Evolutionary conservation across 2,329 filamentous ascomycete species (phyloP), one percentile per base, ranked within the genome.

Genomic region (Verticillium dahliae): DNA sequence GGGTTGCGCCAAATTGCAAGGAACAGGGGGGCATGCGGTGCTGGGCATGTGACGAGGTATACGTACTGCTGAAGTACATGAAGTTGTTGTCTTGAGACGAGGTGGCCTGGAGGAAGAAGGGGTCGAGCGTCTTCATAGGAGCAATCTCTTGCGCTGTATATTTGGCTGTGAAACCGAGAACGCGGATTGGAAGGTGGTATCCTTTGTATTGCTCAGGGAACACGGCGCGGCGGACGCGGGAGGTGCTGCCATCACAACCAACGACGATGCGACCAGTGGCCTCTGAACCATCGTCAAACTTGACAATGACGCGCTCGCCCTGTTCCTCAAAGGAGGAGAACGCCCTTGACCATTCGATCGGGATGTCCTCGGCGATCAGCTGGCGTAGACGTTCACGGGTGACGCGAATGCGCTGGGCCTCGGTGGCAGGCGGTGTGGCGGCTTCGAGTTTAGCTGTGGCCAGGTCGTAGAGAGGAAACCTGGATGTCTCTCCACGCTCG

Each of bases 401-500:
- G 0, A 85, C 79, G 2, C 83, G 72, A 33, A 83, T 76, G 1
- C 80, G 73, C 41, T 77, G 70, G 11, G 75, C 71, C 18, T 81
- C 77, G 0, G 79, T 74, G 0, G 80, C 75, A 52, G 72, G 71
- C 15, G 77, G 83, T 10, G 78, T 75, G 0, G 76, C 73, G 0
- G 72, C 67, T 54, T 70, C 72, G 4, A 76, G 65, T 57, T 80
- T 73, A 3, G 78, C 81, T 0, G 76, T 81, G 66, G 72, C 79
- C 15, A 88, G 75, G 68, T 89, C 79, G 55, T 84, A 82, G 63
- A 85, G 85, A 0, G 81, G 77, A 59, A 85, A 86, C 0, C 74
- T 74, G 0, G 82, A 81, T 1, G 74, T 72, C 33, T 79, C 50
- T 1, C 84, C 78, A 58, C 75, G 70, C 61, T 73, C 71, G 11